phyloP scores from a whole-genome alignment of 2,329 filamentous ascomycete genomes.

The Alternaria longipes region DNA sequence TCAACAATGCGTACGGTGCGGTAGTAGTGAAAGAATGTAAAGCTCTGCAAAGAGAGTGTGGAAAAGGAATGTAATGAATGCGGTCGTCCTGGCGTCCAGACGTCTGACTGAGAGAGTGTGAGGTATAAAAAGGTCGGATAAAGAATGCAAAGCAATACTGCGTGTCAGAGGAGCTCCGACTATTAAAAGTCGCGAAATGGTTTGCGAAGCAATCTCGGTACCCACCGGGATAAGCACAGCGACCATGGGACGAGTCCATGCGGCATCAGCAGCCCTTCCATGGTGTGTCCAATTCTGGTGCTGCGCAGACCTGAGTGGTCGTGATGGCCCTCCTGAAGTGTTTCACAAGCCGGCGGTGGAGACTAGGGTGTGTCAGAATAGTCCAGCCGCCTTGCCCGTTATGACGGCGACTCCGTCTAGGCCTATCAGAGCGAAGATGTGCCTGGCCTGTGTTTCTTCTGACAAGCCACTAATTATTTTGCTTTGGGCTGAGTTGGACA shows the following conservation, averaged over 20 bases:
- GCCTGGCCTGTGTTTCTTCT: conserved; percentile 38
- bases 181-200: conserved; percentile 40
- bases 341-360: conserved; percentile 48
- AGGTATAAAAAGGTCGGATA: conserved; percentile 40
- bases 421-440: conserved; percentile 35
- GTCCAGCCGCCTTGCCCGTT: conserved; percentile 31
- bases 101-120: conserved; percentile 34
- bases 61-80: conserved; percentile 32
- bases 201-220: conserved; percentile 39
- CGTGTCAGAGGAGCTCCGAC: conserved; percentile 27
- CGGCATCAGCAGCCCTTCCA: conserved; percentile 30
- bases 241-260: conserved; percentile 32
- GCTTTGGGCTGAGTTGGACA: conserved; percentile 20
- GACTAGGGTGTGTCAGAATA: conserved; percentile 46
- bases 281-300: conserved; percentile 35
- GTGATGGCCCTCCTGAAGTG: conserved; percentile 34
- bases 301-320: conserved; percentile 37
- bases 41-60: conserved; percentile 37
- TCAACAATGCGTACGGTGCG: conserved; percentile 27
- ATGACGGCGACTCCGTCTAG: conserved; percentile 12
- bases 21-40: conserved; percentile 40
- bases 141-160: conserved; percentile 30
- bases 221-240: conserved; percentile 11
- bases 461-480: conserved; percentile 41
- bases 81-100: conserved; percentile 45